phyloP scores from a whole-genome alignment of 495 filamentous ascomycete genomes.

The Daldinia loculata region DNA sequence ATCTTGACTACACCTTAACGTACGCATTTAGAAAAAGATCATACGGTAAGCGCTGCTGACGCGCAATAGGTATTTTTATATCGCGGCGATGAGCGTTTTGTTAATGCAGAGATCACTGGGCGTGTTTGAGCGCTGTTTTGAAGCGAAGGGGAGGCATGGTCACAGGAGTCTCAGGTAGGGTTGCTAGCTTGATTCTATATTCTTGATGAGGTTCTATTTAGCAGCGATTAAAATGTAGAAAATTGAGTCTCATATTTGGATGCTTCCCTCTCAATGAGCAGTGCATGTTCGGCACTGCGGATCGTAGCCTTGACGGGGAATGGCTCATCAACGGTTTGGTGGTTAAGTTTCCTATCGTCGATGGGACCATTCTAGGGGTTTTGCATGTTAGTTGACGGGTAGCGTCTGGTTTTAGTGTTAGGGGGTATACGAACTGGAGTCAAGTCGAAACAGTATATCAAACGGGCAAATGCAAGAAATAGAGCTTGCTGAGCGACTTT shows the following conservation, averaged over 20 bases:
- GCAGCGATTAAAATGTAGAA: not conserved
- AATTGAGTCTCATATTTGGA: not conserved
- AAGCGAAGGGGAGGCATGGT: not conserved
- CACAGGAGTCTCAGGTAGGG: not conserved
- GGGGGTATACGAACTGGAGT: conserved; percentile 6
- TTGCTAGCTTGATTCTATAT: too few species aligned
- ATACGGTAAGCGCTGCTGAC: not conserved
- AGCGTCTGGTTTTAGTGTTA: not conserved
- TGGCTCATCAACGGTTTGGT: not conserved
- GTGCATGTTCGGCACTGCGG: not conserved
- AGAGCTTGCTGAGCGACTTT: conserved; percentile 53
- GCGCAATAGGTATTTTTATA: not conserved
- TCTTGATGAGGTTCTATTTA: not conserved
- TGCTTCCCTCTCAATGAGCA: not conserved
- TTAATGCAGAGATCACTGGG: not conserved
- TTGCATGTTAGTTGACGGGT: not conserved
- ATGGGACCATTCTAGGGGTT: not conserved
- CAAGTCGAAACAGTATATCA: conserved; percentile 56
- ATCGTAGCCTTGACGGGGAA: not conserved
- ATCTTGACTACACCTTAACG: not conserved
- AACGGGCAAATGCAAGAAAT: conserved; percentile 55
- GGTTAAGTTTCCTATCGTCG: conserved; percentile 1
- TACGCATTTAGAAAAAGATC: not conserved
- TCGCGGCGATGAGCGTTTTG: not conserved
- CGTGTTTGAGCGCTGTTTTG: not conserved